Conservation (phyloP, 352 stramenopile genomes). For the Phytopythium kandeliae region DNA sequence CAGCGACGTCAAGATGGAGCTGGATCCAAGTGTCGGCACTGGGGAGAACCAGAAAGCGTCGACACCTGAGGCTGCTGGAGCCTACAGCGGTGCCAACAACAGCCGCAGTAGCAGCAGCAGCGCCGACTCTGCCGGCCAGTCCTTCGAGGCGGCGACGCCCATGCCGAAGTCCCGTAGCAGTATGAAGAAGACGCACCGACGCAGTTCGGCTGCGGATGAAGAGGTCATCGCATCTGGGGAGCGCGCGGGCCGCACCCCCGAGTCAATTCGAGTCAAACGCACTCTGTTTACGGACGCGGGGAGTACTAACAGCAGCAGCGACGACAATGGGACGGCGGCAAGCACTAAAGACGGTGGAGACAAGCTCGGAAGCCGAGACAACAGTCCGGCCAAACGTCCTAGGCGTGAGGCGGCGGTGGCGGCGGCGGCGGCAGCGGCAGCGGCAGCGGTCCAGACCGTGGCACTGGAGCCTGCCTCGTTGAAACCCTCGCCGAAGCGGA, state of each 20-base stretch:
- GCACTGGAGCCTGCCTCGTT: conserved; percentile 42
- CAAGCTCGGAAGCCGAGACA: conserved; percentile 39
- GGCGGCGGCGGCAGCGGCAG: background rate
- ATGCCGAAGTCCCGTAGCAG: conserved; percentile 42
- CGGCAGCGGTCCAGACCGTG: background rate
- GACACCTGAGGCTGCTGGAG: conserved; percentile 6
- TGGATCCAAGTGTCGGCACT: background rate
- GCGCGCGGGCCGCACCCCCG: conserved; percentile 7
- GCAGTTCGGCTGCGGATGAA: conserved; percentile 2
- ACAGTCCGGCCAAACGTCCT: conserved; percentile 6
- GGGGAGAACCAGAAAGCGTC: conserved; percentile 5
- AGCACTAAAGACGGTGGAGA: conserved; percentile 25
- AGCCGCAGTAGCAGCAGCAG: too few relatives aligned
- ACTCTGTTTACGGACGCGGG: conserved; percentile 57
- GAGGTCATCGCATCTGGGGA: conserved; percentile 4
- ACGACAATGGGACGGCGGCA: background rate
- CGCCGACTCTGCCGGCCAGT: background rate
- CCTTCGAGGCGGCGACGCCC: conserved; percentile 27
- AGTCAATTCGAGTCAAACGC: conserved; percentile 37
- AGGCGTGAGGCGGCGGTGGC: background rate
- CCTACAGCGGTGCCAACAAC: background rate
- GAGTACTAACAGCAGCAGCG: conserved; percentile 15
- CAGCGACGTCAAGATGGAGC: background rate
- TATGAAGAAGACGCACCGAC: conserved; percentile 27
- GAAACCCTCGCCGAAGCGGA: conserved; percentile 45